phyloP scores from a whole-genome alignment of 768 basidiomycete species.

The Kwoniella pini region DNA sequence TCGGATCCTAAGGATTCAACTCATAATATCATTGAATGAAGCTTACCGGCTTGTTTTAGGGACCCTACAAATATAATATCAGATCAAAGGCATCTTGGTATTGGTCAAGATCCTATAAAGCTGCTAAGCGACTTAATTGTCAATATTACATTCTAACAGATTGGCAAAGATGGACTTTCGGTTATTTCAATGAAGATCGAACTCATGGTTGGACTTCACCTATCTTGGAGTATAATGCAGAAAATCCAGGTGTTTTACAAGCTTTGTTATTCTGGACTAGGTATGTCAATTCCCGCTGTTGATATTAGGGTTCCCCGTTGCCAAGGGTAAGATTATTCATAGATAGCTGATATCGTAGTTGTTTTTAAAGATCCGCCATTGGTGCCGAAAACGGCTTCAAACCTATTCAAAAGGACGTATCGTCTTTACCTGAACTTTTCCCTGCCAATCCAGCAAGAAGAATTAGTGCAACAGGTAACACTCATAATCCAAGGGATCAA shows the following conservation, averaged over 20 bases:
- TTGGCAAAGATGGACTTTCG: constrained; percentile 55
- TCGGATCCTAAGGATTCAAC: neutral
- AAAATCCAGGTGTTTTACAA: constrained; percentile 44
- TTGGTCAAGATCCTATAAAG: constrained; percentile 52
- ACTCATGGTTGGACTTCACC: constrained; percentile 41
- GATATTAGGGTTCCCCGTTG: neutral
- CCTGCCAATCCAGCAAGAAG: constrained; percentile 51
- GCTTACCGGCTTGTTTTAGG: too few relatives aligned
- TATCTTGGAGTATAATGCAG: constrained; percentile 32
- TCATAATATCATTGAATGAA: too few relatives aligned
- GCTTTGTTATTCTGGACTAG: constrained; percentile 52
- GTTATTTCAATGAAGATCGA: constrained; percentile 44
- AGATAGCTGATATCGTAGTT: constrained; percentile 9
- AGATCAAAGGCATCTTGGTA: constrained; percentile 55
- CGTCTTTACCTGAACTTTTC: constrained; percentile 33
- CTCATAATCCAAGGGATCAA: constrained; percentile 11
- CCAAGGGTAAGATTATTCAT: neutral
- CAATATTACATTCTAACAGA: constrained; percentile 54
- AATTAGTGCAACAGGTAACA: constrained; percentile 24
- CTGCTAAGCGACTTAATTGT: constrained; percentile 46
- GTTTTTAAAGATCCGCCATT: constrained; percentile 33
- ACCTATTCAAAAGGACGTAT: constrained; percentile 31
- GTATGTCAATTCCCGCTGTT: constrained; percentile 21
- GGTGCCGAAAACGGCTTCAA: constrained; percentile 36
- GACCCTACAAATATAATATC: constrained; percentile 53